Evolutionary conservation across 768 basidiomycete genomes (phyloP).

Genomic region (Xanthoconium purpureum): DNA sequence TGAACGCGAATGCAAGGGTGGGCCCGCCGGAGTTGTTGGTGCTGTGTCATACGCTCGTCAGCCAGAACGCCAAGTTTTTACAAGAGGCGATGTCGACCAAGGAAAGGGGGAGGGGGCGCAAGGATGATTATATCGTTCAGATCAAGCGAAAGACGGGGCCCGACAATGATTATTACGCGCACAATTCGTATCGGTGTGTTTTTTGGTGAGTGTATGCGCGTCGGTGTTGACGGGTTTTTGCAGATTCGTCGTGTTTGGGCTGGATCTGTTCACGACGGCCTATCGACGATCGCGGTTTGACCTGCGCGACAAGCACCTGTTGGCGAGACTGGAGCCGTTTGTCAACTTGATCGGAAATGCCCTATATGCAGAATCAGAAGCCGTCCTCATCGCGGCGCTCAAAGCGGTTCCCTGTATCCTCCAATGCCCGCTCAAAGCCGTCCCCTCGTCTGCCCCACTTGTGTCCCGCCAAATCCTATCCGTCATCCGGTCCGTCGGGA

Average conservation of each 20-base stretch:
- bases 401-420: constrained; percentile 78
- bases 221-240: neutral
- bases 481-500: constrained; percentile 78
- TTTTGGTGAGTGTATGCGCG: neutral
- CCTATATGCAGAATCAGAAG: constrained; percentile 76
- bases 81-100: constrained; percentile 41
- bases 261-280: constrained; percentile 88
- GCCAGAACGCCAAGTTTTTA: constrained; percentile 85
- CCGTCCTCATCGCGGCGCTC: constrained; percentile 72
- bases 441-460: constrained; percentile 75
- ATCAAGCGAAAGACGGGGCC: constrained; percentile 59
- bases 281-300: constrained; percentile 84
- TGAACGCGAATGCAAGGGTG: constrained; percentile 79
- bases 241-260: constrained; percentile 87
- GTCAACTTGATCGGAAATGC: constrained; percentile 87
- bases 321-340: constrained; percentile 85
- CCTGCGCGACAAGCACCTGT: constrained; percentile 67
- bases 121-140: constrained; percentile 69
- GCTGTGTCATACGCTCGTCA: constrained; percentile 86
- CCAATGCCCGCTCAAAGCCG: constrained; percentile 76
- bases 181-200: constrained; percentile 82
- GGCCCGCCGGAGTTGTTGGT: constrained; percentile 67
- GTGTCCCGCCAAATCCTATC: constrained; percentile 80
- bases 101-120: constrained; percentile 35
- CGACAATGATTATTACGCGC: constrained; percentile 68